A percentile compares a stretch with the other conserved stretches of the same genome.
phyloP scores from a whole-genome alignment of 208 protist species.

The Acanthamoeba royreba region DNA sequence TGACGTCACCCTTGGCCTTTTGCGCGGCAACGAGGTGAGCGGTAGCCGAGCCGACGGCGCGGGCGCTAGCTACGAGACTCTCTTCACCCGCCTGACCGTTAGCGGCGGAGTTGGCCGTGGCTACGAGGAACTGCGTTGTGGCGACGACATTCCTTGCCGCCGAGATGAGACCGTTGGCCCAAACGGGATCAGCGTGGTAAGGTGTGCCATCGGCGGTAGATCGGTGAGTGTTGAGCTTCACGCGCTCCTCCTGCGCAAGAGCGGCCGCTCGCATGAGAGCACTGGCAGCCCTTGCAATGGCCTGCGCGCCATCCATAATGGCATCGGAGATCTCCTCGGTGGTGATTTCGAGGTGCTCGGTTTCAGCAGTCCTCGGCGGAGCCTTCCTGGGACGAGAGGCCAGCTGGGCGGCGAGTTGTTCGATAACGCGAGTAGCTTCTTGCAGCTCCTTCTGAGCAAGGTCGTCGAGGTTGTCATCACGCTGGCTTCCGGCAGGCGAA shows the following conservation, averaged over 20 bases:
- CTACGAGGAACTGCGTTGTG: background rate
- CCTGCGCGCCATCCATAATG: background rate
- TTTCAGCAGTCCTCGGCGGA: background rate
- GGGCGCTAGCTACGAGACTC: background rate
- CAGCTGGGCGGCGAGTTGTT: background rate
- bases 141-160: background rate
- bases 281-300: background rate
- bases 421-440: background rate
- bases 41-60: background rate
- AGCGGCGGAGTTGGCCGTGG: background rate
- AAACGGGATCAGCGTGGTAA: background rate
- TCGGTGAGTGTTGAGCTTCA: background rate
- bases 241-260: background rate
- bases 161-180: background rate
- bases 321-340: slow-evolving; percentile 3
- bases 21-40: background rate
- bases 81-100: background rate
- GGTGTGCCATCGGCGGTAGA: background rate
- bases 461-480: background rate
- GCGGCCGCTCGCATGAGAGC: background rate
- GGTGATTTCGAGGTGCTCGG: background rate
- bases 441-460: background rate
- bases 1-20: background rate
- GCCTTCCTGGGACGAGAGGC: background rate
- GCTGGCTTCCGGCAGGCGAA: background rate